Conservation (phyloP, 192 early-diverging fungal genomes). For the Coemansia sp. region DNA sequence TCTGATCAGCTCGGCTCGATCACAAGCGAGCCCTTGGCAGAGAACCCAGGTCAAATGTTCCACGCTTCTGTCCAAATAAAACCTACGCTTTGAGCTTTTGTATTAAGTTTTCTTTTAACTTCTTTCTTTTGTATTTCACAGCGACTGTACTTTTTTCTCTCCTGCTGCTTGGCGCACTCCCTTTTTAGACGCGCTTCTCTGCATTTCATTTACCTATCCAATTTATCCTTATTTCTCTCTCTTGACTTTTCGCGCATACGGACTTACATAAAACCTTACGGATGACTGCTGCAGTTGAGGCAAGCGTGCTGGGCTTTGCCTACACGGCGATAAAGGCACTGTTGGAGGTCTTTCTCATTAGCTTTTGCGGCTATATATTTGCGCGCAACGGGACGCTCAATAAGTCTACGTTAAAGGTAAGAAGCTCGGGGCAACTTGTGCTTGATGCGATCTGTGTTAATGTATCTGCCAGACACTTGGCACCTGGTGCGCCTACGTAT, state of each 20-base stretch:
- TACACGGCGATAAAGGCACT: conserved; percentile 56
- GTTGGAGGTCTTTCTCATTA: conserved; percentile 56
- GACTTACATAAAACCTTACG: not conserved
- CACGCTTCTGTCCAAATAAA: not conserved
- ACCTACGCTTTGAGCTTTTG: not conserved
- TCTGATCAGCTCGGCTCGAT: conserved; percentile 6
- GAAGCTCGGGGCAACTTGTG: not conserved
- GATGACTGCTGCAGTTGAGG: conserved; percentile 17
- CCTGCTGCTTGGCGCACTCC: not conserved
- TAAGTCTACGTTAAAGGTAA: conserved; percentile 58
- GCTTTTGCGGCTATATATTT: conserved; percentile 56
- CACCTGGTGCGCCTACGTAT: not conserved
- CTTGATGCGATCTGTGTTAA: not conserved
- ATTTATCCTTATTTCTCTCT: not conserved
- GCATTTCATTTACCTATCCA: not conserved
- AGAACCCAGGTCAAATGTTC: not conserved
- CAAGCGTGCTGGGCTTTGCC: conserved; percentile 42
- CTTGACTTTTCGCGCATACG: conserved; percentile 7
- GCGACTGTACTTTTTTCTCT: conserved; percentile 10
- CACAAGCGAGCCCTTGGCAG: conserved; percentile 6
- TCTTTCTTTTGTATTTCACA: conserved; percentile 3
- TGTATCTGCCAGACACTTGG: not conserved
- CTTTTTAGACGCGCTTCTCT: conserved; percentile 2
- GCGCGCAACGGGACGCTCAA: conserved; percentile 53
- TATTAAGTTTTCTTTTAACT: not conserved